Percentiles rank a stretch among this genome's conserved stretches.
Evolutionary conservation across 306 rosid species (phyloP).

Genomic region (Hippophae rhamnoides): DNA sequence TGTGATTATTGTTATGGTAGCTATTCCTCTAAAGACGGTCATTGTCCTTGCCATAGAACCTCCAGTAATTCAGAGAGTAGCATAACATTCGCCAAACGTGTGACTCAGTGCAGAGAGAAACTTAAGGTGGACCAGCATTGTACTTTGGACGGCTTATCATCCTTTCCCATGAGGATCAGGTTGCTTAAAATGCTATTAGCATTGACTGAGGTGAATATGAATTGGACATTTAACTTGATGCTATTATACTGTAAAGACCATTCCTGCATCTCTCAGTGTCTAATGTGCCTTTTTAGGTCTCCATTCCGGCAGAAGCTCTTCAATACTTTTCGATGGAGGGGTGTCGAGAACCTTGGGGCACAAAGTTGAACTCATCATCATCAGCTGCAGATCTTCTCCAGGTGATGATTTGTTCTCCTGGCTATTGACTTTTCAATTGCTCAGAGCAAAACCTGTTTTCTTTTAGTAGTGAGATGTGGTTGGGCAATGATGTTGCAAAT

Average conservation of each 20-base stretch:
- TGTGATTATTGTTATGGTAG: constrained; percentile 42
- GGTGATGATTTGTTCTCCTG: constrained; percentile 29
- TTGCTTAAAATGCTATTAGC: constrained; percentile 52
- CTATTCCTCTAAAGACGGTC: constrained; percentile 28
- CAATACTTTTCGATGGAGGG: constrained; percentile 43
- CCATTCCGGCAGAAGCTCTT: constrained; percentile 55
- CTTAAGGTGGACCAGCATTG: constrained; percentile 10
- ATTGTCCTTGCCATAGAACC: constrained; percentile 39
- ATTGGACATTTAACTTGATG: background rate
- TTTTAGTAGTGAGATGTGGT: background rate
- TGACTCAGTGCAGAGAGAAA: constrained; percentile 28
- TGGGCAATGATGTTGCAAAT: background rate
- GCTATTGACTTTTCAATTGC: background rate
- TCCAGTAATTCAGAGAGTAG: constrained; percentile 21
- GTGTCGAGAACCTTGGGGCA: constrained; percentile 48
- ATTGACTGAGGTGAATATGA: constrained; percentile 45
- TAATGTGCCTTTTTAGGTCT: constrained; percentile 35
- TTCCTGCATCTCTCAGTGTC: constrained; percentile 8
- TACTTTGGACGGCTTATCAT: constrained; percentile 20
- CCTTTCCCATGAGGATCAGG: constrained; percentile 45
- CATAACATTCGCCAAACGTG: constrained; percentile 29
- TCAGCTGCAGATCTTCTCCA: constrained; percentile 57
- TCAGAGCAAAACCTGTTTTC: background rate
- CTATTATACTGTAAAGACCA: background rate
- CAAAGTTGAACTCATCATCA: constrained; percentile 37